phyloP scores from a whole-genome alignment of 75 land plant genomes.

The Sequoiadendron giganteum region DNA sequence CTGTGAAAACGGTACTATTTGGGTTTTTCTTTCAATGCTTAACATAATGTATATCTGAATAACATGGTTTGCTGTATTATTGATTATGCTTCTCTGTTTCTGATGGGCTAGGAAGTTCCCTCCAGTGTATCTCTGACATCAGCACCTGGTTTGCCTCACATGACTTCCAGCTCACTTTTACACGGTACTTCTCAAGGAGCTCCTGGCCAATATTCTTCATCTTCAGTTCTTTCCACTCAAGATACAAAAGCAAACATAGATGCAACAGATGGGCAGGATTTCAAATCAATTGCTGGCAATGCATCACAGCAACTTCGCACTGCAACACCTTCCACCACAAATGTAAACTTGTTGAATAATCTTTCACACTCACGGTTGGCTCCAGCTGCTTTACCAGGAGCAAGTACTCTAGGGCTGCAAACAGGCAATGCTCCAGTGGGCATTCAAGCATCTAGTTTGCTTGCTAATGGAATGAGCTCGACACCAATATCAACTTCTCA shows the following conservation, averaged over 20 bases:
- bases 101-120: conserved; percentile 50
- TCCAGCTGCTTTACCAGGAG: conserved; percentile 52
- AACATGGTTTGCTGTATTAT: not conserved
- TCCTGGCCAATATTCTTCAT: conserved; percentile 37
- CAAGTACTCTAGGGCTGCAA: conserved; percentile 46
- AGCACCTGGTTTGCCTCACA: conserved; percentile 41
- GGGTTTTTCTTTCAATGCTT: not conserved
- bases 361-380: conserved; percentile 64
- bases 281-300: conserved; percentile 53
- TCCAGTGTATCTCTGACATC: conserved; percentile 36
- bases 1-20: conserved; percentile 60
- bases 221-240: conserved; percentile 45
- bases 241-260: conserved; percentile 46
- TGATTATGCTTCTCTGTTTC: not conserved
- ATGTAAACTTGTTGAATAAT: conserved; percentile 61
- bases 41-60: not conserved
- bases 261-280: conserved; percentile 33
- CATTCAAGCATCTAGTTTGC: conserved; percentile 54
- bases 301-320: conserved; percentile 56
- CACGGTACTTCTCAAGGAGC: conserved; percentile 44
- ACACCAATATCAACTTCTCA: conserved; percentile 6
- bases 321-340: conserved; percentile 47
- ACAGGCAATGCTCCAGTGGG: conserved; percentile 50
- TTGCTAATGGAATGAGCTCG: conserved; percentile 12
- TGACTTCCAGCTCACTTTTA: conserved; percentile 26